Conservation (phyloP, 2,329 filamentous ascomycete species). For the Aspergillus jensenii region DNA sequence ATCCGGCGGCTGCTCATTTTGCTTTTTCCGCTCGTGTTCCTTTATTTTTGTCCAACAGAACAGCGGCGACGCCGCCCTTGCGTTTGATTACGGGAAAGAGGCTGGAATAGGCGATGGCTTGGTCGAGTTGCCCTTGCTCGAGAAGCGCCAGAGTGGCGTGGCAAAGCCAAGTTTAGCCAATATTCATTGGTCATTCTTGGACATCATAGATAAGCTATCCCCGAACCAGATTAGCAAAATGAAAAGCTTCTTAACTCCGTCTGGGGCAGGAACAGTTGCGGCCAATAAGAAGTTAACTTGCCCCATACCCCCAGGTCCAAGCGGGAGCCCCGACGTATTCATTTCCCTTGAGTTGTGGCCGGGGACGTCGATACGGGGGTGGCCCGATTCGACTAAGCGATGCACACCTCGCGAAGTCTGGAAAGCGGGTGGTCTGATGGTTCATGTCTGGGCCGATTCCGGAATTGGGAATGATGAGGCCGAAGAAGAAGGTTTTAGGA, state of each 20-base stretch:
- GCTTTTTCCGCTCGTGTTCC: neutral
- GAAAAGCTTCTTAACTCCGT: neutral
- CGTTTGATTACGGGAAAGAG: neutral
- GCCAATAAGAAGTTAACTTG: neutral
- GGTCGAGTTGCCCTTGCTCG: neutral
- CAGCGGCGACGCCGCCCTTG: neutral
- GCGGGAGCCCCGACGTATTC: neutral
- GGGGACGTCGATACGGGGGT: neutral
- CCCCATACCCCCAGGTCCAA: neutral
- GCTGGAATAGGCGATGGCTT: neutral
- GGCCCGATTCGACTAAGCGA: neutral
- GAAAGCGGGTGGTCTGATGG: neutral
- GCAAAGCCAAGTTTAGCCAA: slow-evolving; percentile 8
- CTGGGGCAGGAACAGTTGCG: neutral
- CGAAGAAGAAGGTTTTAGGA: neutral
- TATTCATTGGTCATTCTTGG: slow-evolving; percentile 11
- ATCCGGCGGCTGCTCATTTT: neutral
- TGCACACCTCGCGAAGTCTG: neutral
- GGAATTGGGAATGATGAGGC: neutral
- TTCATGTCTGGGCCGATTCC: neutral
- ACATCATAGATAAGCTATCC: neutral
- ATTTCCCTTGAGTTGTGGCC: neutral
- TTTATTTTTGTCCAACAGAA: neutral
- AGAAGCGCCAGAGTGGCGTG: neutral
- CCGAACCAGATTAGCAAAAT: neutral